phyloP scores from a whole-genome alignment of 169 alveolate genomes.

The Cytauxzoon felis region DNA sequence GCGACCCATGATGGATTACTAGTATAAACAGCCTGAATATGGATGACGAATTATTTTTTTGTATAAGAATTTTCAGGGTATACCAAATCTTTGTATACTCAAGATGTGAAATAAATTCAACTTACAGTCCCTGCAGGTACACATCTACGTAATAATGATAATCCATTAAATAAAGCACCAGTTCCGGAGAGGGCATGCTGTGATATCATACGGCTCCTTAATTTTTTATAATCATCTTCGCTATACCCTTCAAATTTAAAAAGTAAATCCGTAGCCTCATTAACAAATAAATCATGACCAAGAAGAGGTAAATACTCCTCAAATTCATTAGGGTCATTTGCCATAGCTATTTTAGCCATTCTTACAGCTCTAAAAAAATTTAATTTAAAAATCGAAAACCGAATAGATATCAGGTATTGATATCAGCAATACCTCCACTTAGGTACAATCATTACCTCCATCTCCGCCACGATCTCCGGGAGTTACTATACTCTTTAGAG shows the following conservation, averaged over 20 bases:
- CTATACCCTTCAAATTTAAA: slow-evolving; percentile 10
- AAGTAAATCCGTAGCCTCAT: slow-evolving; percentile 43
- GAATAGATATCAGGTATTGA: neutral
- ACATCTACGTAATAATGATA: slow-evolving; percentile 17
- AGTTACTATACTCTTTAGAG: neutral
- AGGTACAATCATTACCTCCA: no score
- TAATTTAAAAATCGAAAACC: neutral
- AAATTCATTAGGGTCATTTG: slow-evolving; percentile 23
- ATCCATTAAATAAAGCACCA: slow-evolving; percentile 28
- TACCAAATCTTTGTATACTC: neutral
- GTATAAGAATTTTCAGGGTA: neutral
- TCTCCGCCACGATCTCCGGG: no score
- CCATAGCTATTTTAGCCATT: slow-evolving; percentile 19
- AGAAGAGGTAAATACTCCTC: slow-evolving; percentile 55
- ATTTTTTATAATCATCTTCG: slow-evolving; percentile 28
- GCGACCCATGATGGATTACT: slow-evolving; percentile 57
- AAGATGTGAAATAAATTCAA: neutral
- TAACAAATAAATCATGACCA: slow-evolving; percentile 42
- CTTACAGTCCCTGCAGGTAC: slow-evolving; percentile 37
- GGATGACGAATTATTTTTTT: neutral
- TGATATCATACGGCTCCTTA: slow-evolving; percentile 36
- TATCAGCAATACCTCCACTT: no score
- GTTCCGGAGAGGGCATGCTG: slow-evolving; percentile 48
- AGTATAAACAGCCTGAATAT: slow-evolving; percentile 33
- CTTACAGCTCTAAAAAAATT: slow-evolving; percentile 33